phyloP scores from a whole-genome alignment of 1,139 yeast genomes.

The Pichia norvegensis region DNA sequence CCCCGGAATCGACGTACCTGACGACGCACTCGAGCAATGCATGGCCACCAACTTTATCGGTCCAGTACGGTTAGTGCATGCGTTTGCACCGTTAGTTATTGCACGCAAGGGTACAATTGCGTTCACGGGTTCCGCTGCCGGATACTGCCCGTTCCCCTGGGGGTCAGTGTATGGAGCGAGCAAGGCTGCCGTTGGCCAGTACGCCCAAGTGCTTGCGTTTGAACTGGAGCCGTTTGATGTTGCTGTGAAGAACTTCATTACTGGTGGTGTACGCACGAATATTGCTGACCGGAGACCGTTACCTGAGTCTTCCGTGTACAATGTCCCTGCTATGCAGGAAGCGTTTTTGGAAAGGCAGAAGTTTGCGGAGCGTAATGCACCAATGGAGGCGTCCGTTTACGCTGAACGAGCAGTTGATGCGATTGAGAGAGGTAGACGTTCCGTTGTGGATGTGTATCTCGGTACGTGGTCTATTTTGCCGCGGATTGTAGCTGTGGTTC shows the following conservation, averaged over 20 bases:
- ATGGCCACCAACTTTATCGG: conserved; percentile 67
- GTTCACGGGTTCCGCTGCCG: conserved; percentile 70
- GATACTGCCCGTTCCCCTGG: conserved; percentile 62
- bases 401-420: conserved; percentile 50
- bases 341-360: conserved; percentile 46
- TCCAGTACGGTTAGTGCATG: conserved; percentile 56
- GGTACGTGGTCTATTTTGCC: conserved; percentile 46
- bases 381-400: conserved; percentile 50
- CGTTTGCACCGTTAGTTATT: conserved; percentile 49
- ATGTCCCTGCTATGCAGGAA: conserved; percentile 41
- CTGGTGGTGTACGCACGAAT: conserved; percentile 61
- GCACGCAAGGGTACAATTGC: conserved; percentile 64
- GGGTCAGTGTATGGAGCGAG: conserved; percentile 61
- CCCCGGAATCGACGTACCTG: conserved; percentile 62
- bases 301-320: conserved; percentile 49
- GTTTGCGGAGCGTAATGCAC: conserved; percentile 54
- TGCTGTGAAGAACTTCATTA: conserved; percentile 58
- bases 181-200: conserved; percentile 72
- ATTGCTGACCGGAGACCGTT: conserved; percentile 52
- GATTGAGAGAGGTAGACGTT: conserved; percentile 31
- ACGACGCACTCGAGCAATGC: conserved; percentile 46
- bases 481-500: conserved; percentile 32
- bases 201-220: conserved; percentile 52
- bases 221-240: conserved; percentile 73
- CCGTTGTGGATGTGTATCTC: conserved; percentile 42